These are phyloP conservation scores for Rhytidiadelphus loreus DNA, from an alignment of 225 moss, liverwort and hornwort genomes.

Conservation along the genomic window DNA sequence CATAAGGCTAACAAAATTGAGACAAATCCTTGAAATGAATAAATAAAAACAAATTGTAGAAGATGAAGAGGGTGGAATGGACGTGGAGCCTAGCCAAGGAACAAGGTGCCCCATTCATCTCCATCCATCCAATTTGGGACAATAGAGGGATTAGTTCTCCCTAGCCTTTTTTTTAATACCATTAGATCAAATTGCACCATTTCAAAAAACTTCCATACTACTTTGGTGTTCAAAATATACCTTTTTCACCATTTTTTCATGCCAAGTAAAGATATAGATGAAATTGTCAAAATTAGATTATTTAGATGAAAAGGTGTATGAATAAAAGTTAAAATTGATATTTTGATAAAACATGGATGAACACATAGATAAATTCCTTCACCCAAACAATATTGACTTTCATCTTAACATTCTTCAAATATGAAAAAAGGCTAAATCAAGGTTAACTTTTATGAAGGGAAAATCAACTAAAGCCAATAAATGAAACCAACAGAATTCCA, in stretches of 20 bases:
- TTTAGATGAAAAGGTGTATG: rapidly evolving
- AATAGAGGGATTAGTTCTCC: background rate
- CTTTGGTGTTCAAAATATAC: background rate
- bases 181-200: background rate
- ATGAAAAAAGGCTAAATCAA: background rate
- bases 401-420: background rate
- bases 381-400: background rate
- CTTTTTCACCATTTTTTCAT: background rate
- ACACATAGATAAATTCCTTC: background rate
- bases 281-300: background rate
- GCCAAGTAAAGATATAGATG: background rate
- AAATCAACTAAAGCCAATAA: background rate
- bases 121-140: background rate
- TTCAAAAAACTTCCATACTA: background rate
- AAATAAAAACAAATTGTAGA: background rate
- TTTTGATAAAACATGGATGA: background rate
- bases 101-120: background rate
- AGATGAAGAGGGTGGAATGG: background rate
- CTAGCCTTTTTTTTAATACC: background rate
- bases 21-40: background rate
- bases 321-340: background rate
- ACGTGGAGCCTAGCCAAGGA: rapidly evolving
- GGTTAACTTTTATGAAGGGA: background rate
- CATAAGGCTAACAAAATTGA: background rate
- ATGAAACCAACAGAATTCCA: background rate